Base-by-base conservation (phyloP, 345 rosid genomes). In the Hibiscus trionum region DNA sequence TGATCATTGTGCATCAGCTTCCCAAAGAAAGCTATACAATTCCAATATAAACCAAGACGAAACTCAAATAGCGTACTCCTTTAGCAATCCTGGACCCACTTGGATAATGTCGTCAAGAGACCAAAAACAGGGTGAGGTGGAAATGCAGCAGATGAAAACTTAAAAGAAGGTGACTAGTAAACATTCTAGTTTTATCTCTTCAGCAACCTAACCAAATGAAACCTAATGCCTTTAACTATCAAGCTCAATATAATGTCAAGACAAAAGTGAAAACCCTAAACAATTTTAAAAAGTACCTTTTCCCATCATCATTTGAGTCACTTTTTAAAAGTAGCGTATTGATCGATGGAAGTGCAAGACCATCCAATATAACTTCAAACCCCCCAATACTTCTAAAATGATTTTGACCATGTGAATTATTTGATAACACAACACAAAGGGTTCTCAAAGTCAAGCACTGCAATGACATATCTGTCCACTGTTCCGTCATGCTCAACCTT, bases 371-470 rank as follows among this genome's bases (percentile, higher is more conserved):
- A 73, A 84, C 94, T 79, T 89, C 94, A 80, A 89, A 88, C 75
- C 91, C 94, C 74, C 94, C 94, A 27, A 89, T 87, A 77, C 91
- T 87, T 83, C 85, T 89, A 75, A 89, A 89, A 83, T 85, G 94
- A 77, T 80, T 89, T 77, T 89, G 94, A 83, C 94, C 94, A 17
- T 91, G 86, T 46, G 87, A 81, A 80, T 89, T 89, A 61, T 82
- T 86, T 66, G 75, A 79, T 68, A 89, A 85, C 57, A 86, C 83
- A 53, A 83, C 74, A 46, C 17, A 78, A 66, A 89, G 85, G 67
- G 87, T 73, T 77, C 86, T 84, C 81, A 89, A 70, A 55, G 91
- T 84, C 78, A 82, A 76, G 75, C 76, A 75, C 77, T 86, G 90
- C 73, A 89, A 87, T 71, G 78, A 78, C 72, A 84, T 64, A 80